Base-by-base conservation (phyloP, 768 basidiomycete genomes). In the Suillus decipiens region DNA sequence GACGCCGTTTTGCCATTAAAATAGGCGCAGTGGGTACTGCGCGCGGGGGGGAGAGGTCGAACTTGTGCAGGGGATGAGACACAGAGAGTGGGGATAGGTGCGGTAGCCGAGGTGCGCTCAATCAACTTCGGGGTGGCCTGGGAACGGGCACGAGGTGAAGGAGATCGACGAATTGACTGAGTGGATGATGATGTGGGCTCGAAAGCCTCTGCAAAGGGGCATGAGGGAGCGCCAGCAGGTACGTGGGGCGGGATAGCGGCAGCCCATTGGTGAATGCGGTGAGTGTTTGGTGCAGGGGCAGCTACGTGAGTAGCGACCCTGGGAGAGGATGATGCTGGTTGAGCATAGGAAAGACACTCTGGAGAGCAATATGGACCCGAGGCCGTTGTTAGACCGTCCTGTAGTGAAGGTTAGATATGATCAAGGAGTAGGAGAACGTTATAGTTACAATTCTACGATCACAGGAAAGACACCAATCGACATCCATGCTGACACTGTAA, bases 401-500 rank as follows among this genome's bases (percentile, higher is more conserved):
- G 71, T 63, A 66, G 61, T 22, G 61, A 62, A 5, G 31, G 61
- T 36, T 39, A 50, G 60, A 41, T 6, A 62, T 42, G 50, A 6
- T 42, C 41, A 36, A 47, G 56, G 24, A 50, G 64, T n/a, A n/a
- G 43, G 34, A 39, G 28, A 47, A 60, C 63, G 43, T 53, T 56
- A 54, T 12, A 83, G 85, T 42, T 72, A 85, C 89, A 66, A 87
- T 74, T 67, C 81, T 83, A 66, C 82, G 80, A 67, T 81, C 80
- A 79, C 89, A 92, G 61, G 80, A 78, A 67, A 90, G 78, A 72
- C 89, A 92, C 86, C 87, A 89, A 78, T 89, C 84, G 67, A 83
- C 81, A 75, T 89, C 88, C 82, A 88, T 85, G 0, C 17, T 9
- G 31, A n/a, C n/a, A n/a, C 17, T 28, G 14, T 15, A 50, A 50